Evolutionary conservation across 2,329 filamentous ascomycete species (phyloP), one percentile per base, ranked within the genome.

Genomic region (Ceratocystis ficicola): DNA sequence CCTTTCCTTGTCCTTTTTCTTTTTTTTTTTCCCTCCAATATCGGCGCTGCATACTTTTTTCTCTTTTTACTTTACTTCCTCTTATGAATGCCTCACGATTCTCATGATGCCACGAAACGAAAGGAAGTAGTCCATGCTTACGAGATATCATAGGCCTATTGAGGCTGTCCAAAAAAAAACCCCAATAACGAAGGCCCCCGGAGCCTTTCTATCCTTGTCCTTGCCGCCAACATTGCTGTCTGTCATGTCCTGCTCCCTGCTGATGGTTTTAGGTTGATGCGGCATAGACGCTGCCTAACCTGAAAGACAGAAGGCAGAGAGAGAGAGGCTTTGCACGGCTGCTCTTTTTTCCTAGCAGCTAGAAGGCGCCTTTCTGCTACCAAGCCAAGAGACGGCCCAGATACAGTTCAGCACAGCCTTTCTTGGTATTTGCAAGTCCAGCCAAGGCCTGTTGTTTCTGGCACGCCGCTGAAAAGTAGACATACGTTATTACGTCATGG

Each of bases 401-500:
- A 59, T 25, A 59, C 52, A 17, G 20, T 30, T 32, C 28, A 0
- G 52, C 0, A 17, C 0, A 0, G 52, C 2, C 52, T 30, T 0
- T 0, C 0, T 20, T 36, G 32, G 32, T 10, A 36, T 8, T 36
- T 36, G 32, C 0, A 36, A 36, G 32, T 36, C 32, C 32, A 36
- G 32, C 32, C 32, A 36, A 36, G 52, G 0, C 15, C 22, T 59
- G n/a, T 0, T 59, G 52, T 59, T 30, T 59, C 28, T 59, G 52
- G 52, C 52, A 59, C 52, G 52, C 52, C 52, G 52, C 0, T 30
- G 17, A 25, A 30, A 17, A 32, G 28, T 22, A 59, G n/a, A 30
- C 28, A 59, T 59, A 25, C 52, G 52, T 59, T 59, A 32, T 59
- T 20, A 59, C 28, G 52, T 59, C 17, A 59, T 59, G n/a, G 25